Conservation (phyloP, 148 eudicot genomes). For the Simmondsia chinensis region DNA sequence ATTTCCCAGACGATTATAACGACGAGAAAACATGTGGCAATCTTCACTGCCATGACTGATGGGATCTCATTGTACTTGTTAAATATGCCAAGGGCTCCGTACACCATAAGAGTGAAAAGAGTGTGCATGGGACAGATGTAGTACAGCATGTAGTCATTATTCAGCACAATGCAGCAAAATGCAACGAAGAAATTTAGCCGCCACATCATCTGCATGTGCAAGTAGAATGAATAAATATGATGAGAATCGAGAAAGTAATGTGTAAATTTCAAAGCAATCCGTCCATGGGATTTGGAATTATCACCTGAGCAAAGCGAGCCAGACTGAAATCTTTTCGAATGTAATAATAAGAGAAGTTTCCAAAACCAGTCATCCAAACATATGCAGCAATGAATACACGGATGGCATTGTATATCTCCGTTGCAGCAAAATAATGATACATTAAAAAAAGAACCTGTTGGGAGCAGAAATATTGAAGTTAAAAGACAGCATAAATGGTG, state of each 20-base stretch:
- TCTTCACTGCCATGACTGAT: conserved; percentile 70
- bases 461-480: conserved; percentile 4
- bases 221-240: too few species aligned
- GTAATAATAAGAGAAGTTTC: conserved; percentile 93
- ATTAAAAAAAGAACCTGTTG: conserved; percentile 78
- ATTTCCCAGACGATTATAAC: conserved; percentile 85
- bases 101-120: conserved; percentile 91
- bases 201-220: conserved; percentile 98
- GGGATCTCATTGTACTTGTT: conserved; percentile 77
- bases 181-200: conserved; percentile 86
- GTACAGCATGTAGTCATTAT: conserved; percentile 87
- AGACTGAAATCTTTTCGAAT: conserved; percentile 85
- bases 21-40: conserved; percentile 60
- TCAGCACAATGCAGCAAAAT: conserved; percentile 73
- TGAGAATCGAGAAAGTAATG: too few species aligned
- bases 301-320: conserved; percentile 86
- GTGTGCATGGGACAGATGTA: conserved; percentile 98
- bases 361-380: conserved; percentile 99
- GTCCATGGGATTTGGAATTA: too few species aligned
- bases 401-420: conserved; percentile 92
- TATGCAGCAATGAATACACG: conserved; percentile 96
- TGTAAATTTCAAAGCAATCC: too few species aligned
- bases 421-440: conserved; percentile 93
- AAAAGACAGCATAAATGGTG: conserved; percentile 2
- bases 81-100: conserved; percentile 91